phyloP scores from a whole-genome alignment of 345 rosid genomes.

The Jatropha curcas region DNA sequence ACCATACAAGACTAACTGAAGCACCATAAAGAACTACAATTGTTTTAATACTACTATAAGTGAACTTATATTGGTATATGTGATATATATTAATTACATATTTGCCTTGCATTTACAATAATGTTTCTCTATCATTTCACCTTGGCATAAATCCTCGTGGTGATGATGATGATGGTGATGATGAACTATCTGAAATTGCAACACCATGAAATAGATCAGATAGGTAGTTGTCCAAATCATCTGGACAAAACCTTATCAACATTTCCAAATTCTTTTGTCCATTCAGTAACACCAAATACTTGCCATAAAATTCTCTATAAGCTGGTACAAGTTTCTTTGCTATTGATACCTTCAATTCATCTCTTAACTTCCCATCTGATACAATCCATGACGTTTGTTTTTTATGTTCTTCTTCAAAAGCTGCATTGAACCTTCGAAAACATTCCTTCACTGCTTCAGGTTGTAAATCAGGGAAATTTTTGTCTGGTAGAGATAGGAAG shows the following conservation, averaged over 20 bases:
- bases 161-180: slow-evolving; percentile 21
- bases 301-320: slow-evolving; percentile 21
- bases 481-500: slow-evolving; percentile 19
- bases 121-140: background rate
- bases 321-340: slow-evolving; percentile 19
- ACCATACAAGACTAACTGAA: no score
- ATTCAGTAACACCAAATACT: slow-evolving; percentile 18
- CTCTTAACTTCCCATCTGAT: slow-evolving; percentile 15
- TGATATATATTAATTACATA: background rate
- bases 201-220: slow-evolving; percentile 71
- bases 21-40: no score
- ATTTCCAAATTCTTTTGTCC: slow-evolving; percentile 42
- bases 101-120: background rate
- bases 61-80: background rate
- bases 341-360: slow-evolving; percentile 29
- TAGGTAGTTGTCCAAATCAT: slow-evolving; percentile 63
- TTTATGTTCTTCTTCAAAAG: slow-evolving; percentile 28
- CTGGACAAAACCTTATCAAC: slow-evolving; percentile 50
- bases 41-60: no score
- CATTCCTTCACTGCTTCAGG: slow-evolving; percentile 18
- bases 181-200: slow-evolving; percentile 28
- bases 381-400: slow-evolving; percentile 28
- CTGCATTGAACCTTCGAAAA: slow-evolving; percentile 23
- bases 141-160: background rate
- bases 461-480: slow-evolving; percentile 1